Base-by-base conservation (phyloP, 768 basidiomycete genomes). In the Boletellus ananas region DNA sequence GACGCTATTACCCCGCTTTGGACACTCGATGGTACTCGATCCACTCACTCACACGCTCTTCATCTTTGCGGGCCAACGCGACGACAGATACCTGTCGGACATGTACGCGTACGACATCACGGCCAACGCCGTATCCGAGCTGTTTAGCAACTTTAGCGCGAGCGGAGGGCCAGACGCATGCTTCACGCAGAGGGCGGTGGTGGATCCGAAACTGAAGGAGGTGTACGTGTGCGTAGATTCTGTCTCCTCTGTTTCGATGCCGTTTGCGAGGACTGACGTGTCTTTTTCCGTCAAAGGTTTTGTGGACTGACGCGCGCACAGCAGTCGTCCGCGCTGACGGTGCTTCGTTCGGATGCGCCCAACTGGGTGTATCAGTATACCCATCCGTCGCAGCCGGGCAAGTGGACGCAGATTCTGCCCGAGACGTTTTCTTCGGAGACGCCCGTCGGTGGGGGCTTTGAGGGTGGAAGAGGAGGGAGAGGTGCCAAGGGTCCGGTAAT, bases 1-100 rank as follows among this genome's bases (percentile, higher is more conserved):
- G 1, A 53, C 70, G 18, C 80, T 87, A 18, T 75, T 83, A 2
- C 71, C 80, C 10, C 83, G 87, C 17, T 86, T 74, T 51, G 87
- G 87, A 0, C 89, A 91, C 67, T 88, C 87, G 4, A 91, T 92
- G 89, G 78, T 90, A 4, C 72, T 90, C 17, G 88, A 90, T 47
- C 72, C 83, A 5, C 67, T 64, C 11, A 67, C 76, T 0, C 78
- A 77, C 33, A 79, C 74, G 0, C 72, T 90, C 14, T 85, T 80
- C 63, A 83, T 91, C 37, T 85, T 90, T 55, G 87, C 81, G 11
- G 89, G 90, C 1, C 83, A 87, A 63, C 74, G 79, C 16, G 81
- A 83, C 23, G 79, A 85, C 20, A 79, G 72, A 50, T 83, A 81
- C 52, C 74, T 87, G 9, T 79, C 83, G 3, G 89, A 90, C 64